Conservation (phyloP, 2,329 filamentous ascomycete genomes). For the Aotearoamyces nothofagi region DNA sequence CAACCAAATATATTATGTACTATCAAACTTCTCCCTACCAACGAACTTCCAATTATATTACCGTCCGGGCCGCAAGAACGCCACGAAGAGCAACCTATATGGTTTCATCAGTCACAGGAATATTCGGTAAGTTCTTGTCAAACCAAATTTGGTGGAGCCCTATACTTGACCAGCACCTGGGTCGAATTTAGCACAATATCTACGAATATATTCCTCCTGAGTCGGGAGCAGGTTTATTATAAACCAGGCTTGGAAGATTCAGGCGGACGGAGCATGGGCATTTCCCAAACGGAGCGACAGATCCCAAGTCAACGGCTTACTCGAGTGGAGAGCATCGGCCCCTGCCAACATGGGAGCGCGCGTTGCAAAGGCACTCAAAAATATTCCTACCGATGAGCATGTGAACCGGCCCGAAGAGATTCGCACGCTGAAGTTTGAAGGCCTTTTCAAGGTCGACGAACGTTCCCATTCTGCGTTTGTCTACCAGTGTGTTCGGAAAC, state of each 20-base stretch:
- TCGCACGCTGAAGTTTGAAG: neutral
- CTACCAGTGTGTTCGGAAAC: neutral
- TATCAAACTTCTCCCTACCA: neutral
- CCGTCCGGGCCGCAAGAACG: neutral
- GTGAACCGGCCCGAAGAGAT: conserved; percentile 1
- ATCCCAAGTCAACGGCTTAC: neutral
- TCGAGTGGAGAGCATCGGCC: conserved; percentile 1
- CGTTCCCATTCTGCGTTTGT: neutral
- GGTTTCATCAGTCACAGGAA: neutral
- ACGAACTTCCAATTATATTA: neutral
- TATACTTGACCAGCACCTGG: neutral
- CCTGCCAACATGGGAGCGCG: neutral
- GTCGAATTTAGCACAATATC: neutral
- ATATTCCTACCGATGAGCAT: neutral
- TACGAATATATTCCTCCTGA: neutral
- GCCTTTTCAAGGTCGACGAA: neutral
- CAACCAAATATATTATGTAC: conserved; percentile 1
- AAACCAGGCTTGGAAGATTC: neutral
- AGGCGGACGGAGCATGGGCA: neutral
- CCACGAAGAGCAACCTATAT: neutral
- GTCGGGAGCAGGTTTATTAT: neutral
- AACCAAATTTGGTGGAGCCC: neutral
- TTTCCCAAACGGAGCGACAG: neutral
- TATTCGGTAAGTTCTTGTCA: neutral
- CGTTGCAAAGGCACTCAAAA: neutral